phyloP scores from a whole-genome alignment of 805 yeast species.

The Wickerhamomyces chaumierensis region DNA sequence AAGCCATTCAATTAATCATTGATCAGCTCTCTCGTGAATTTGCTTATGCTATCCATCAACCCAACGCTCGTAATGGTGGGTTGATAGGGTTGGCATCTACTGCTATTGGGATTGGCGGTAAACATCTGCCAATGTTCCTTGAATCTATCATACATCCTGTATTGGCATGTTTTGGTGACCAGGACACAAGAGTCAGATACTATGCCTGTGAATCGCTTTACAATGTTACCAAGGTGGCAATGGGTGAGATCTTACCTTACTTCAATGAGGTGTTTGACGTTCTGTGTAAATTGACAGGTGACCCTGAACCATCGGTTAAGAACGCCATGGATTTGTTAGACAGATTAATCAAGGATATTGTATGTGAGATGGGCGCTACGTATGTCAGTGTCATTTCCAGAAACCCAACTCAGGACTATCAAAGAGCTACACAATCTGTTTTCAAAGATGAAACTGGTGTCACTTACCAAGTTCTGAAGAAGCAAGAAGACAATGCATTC shows the following conservation, averaged over 20 bases:
- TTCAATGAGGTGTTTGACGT: slow-evolving; percentile 95
- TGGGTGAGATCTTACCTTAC: slow-evolving; percentile 84
- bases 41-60: slow-evolving; percentile 74
- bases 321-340: slow-evolving; percentile 93
- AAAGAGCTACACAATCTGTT: slow-evolving; percentile 27
- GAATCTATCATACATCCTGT: slow-evolving; percentile 89
- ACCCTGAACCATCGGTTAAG: slow-evolving; percentile 81
- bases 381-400: slow-evolving; percentile 65
- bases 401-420: slow-evolving; percentile 28
- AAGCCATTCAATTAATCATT: slow-evolving; percentile 48
- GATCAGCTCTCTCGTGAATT: slow-evolving; percentile 67
- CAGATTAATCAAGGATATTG: slow-evolving; percentile 84
- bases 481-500: slow-evolving; percentile 62
- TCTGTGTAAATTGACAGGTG: slow-evolving; percentile 80
- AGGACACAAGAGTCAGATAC: slow-evolving; percentile 92
- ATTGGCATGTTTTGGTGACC: slow-evolving; percentile 90
- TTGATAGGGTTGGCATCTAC: slow-evolving; percentile 92
- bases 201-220: slow-evolving; percentile 94
- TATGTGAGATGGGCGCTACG: slow-evolving; percentile 85
- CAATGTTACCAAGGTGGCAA: slow-evolving; percentile 91
- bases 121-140: slow-evolving; percentile 71
- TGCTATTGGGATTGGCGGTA: slow-evolving; percentile 81
- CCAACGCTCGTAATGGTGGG: slow-evolving; percentile 90
- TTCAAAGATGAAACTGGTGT: slow-evolving; percentile 46
- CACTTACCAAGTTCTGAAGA: slow-evolving; percentile 46